Evolutionary conservation across 331 rosid genomes (phyloP), one percentile per base, ranked within the genome.

Genomic region (Saraca asoca): DNA sequence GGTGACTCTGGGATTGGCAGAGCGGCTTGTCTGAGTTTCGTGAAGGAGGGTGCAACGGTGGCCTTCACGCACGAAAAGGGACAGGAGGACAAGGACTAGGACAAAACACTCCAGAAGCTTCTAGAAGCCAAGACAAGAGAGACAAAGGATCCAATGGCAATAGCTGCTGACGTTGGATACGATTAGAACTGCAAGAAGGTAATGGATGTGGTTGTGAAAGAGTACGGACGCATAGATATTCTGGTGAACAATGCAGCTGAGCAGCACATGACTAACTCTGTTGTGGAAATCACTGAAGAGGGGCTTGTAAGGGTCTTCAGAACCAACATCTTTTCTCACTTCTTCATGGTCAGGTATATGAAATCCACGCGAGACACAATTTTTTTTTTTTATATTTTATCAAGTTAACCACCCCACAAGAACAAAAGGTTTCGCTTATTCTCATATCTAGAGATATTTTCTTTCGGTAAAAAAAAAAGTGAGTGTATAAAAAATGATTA

Each of bases 1-100:
- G 88, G 88, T 20, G 83, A 84, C 73, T 82, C 79, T 1, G 86
- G 91, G 11, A 85, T 85, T 12, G 91, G 91, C 1, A 75, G 82
- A 78, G 82, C 88, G 0, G 82, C 82, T 6, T 72, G 82, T 29
- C 12, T 78, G 33, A 38, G 64, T 34, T 85, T 82, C 2, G 80
- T 80, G 2, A 68, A 45, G 57, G 91, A 85, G 66, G 91, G 91
- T 0, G 91, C 85, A 9, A 75, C 83, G 0, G 80, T 84, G 64
- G 81, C 81, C 19, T 83, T 83, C 57, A 83, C 85, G 29, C 80
- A 79, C 17, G 77, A 80, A 1, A 82, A 81, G 75, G 82, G 80
- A 0, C 61, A 52, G 2, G 87, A 82, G 58, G 87, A 82, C 58
- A 76, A 14, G 39, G 84, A 82, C 71, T 75, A 77, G 43, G 85